These are phyloP conservation scores for Candida manassasensis DNA, from an alignment of 805 yeast species.

Conservation along the genomic window DNA sequence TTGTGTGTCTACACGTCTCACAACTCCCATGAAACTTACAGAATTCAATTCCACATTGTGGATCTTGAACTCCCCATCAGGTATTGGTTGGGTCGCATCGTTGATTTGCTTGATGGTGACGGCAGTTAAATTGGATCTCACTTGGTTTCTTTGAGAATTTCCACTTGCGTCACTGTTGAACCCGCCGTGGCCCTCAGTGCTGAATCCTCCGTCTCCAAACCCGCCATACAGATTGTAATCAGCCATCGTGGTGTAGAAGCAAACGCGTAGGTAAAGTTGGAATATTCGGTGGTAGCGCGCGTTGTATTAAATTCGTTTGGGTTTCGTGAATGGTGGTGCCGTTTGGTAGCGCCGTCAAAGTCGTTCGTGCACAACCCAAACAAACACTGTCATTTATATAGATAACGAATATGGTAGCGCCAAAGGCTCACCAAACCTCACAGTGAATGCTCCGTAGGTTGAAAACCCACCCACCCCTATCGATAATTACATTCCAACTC, in stretches of 20 bases:
- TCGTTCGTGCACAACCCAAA: too few relatives aligned
- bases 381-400: too few relatives aligned
- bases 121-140: constrained; percentile 41
- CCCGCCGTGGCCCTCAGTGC: constrained; percentile 17
- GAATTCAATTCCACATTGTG: constrained; percentile 58
- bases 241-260: constrained; percentile 9
- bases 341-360: too few relatives aligned
- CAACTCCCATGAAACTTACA: constrained; percentile 63
- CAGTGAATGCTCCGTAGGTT: too few relatives aligned
- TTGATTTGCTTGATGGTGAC: constrained; percentile 71
- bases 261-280: too few relatives aligned
- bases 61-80: constrained; percentile 62
- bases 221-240: constrained; percentile 12
- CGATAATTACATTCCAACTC: too few relatives aligned
- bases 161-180: constrained; percentile 14
- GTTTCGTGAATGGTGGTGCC: too few relatives aligned
- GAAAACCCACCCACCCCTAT: too few relatives aligned
- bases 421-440: too few relatives aligned
- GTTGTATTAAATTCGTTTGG: too few relatives aligned
- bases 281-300: too few relatives aligned
- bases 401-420: too few relatives aligned
- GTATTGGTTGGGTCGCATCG: constrained; percentile 56
- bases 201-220: constrained; percentile 24
- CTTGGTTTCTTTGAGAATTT: constrained; percentile 20
- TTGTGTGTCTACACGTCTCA: constrained; percentile 59